Conservation (phyloP, 345 rosid genomes). For the Schrenkiella parvula region DNA sequence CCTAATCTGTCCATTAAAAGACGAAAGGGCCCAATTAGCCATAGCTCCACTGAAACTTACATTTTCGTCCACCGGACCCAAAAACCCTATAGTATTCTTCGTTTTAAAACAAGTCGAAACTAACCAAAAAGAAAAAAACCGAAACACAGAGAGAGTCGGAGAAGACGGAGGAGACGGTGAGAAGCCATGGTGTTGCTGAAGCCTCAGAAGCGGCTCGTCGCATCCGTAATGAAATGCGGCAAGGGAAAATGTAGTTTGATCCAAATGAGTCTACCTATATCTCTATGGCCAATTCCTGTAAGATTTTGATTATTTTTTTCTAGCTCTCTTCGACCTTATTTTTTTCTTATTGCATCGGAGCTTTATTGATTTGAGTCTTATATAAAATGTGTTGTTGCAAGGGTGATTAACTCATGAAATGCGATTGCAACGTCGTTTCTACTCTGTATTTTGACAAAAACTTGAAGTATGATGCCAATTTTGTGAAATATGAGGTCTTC, state of each 20-base stretch:
- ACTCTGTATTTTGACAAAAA: not conserved
- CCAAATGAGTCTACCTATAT: slow-evolving; percentile 61
- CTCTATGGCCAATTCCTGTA: slow-evolving; percentile 80
- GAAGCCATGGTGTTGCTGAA: slow-evolving; percentile 58
- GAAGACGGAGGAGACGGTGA: slow-evolving; percentile 8
- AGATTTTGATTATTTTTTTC: not conserved
- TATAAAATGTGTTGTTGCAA: not conserved
- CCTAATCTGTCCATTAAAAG: too few relatives aligned
- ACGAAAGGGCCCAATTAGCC: too few relatives aligned
- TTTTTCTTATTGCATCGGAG: not conserved
- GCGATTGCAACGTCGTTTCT: not conserved
- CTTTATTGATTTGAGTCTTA: not conserved
- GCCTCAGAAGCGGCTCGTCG: slow-evolving; percentile 68
- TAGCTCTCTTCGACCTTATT: not conserved
- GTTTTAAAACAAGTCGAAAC: too few relatives aligned
- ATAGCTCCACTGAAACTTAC: too few relatives aligned
- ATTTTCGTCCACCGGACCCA: not conserved
- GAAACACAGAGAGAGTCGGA: slow-evolving; percentile 7
- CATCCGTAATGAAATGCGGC: slow-evolving; percentile 70
- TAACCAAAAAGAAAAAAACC: too few relatives aligned
- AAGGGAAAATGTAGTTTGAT: slow-evolving; percentile 65
- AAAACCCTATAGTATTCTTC: too few relatives aligned
- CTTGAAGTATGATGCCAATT: not conserved
- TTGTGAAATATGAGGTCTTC: too few relatives aligned
- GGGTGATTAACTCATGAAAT: not conserved